phyloP scores from a whole-genome alignment of 441 rosid genomes.

The Aleurites moluccanus region DNA sequence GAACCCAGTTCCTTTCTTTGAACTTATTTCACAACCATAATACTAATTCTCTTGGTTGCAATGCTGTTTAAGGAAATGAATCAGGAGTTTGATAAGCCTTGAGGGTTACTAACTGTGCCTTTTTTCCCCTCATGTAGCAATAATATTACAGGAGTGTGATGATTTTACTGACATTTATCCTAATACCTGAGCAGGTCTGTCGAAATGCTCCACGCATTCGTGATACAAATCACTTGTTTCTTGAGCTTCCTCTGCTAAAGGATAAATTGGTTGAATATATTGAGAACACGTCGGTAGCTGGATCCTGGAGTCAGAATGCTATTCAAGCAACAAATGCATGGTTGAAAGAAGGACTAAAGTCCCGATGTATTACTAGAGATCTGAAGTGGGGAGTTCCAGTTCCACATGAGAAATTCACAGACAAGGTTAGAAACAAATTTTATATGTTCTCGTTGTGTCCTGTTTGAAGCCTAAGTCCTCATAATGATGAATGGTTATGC shows the following conservation, averaged over 20 bases:
- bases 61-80: too few species aligned
- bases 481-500: not conserved
- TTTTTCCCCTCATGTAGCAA: not conserved
- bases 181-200: constrained; percentile 57
- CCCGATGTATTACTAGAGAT: constrained; percentile 96
- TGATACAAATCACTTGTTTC: constrained; percentile 88
- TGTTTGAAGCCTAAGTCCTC: not conserved
- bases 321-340: constrained; percentile 83
- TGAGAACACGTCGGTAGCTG: constrained; percentile 59
- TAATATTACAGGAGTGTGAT: not conserved
- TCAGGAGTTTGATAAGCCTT: too few species aligned
- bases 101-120: too few species aligned
- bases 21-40: too few species aligned
- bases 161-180: constrained; percentile 8
- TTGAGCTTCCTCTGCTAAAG: constrained; percentile 82
- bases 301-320: constrained; percentile 98
- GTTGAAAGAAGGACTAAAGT: constrained; percentile 89
- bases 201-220: constrained; percentile 60
- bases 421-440: constrained; percentile 50
- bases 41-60: too few species aligned
- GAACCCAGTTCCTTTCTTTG: too few species aligned
- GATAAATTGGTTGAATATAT: constrained; percentile 71
- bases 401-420: constrained; percentile 79
- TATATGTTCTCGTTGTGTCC: not conserved
- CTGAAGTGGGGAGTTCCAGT: constrained; percentile 98